Base-by-base conservation (phyloP, 2,329 filamentous ascomycete species). In the Macrophomina phaseolina region DNA sequence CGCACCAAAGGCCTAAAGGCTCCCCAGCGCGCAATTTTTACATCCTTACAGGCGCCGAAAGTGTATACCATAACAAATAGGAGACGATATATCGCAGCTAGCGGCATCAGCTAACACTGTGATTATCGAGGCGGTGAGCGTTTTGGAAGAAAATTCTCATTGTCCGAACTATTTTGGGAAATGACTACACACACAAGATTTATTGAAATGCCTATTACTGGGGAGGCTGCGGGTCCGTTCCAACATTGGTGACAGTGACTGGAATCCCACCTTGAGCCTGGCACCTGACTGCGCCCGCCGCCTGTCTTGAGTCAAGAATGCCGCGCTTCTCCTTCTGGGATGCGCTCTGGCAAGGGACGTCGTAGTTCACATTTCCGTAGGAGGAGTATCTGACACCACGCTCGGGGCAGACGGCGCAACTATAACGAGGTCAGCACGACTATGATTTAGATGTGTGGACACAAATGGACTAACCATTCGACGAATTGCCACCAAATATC, bases 401-500 rank as follows among this genome's bases (percentile, higher is more conserved):
- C 5, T 58, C 55, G 4, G 55, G 55, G 36, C 55, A 58, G n/a
- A 58, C 45, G 16, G 55, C 55, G 28, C 55, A 58, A 4, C 55
- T 58, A 8, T 5, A 1, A 45, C 16, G 36, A 28, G 14, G 36
- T 14, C 5, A 58, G 14, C 4, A 28, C 11, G 6, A 5, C 14
- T 1, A 2, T 30, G 14, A n/a, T 2, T 12, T 12, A 38, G 42
- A 45, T 9, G 36, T 28, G 36, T 12, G 28, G 28, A 42, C 2
- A 3, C 28, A 56, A 16, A 40, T 38, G 8, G 23, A 45, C 55
- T 42, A 45, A 58, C 55, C 36, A 30, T 28, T 16, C 5, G n/a
- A 58, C 55, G 28, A 58, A 58, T 14, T 58, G 55, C 55, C 55
- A 58, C 7, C 28, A 42, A 6, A 58, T 58, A 12, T 58, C 55